Evolutionary conservation across 2,329 filamentous ascomycete genomes (phyloP).

Genomic region (Annulohypoxylon truncatum): DNA sequence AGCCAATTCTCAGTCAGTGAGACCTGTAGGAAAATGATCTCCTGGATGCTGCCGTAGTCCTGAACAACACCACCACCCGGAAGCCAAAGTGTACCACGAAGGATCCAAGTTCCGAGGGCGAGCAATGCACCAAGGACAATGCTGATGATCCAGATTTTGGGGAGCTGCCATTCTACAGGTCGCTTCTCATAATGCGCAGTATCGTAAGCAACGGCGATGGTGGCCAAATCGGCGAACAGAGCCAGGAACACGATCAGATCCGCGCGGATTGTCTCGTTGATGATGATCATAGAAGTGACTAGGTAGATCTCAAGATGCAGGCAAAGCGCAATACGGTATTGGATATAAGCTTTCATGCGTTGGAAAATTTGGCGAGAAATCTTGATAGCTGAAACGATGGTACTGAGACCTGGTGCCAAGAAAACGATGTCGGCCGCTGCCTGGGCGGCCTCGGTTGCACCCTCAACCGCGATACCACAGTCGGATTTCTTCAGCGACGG

Average conservation of each 20-base stretch:
- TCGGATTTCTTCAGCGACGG: slow-evolving; percentile 76
- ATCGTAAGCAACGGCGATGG: slow-evolving; percentile 78
- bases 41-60: slow-evolving; percentile 78
- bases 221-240: slow-evolving; percentile 78
- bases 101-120: slow-evolving; percentile 74
- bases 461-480: slow-evolving; percentile 76
- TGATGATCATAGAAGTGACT: slow-evolving; percentile 78
- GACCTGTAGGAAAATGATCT: slow-evolving; percentile 79
- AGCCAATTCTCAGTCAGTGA: slow-evolving; percentile 81
- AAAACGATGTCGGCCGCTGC: slow-evolving; percentile 76
- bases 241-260: slow-evolving; percentile 80
- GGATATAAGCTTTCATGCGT: slow-evolving; percentile 78
- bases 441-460: slow-evolving; percentile 74
- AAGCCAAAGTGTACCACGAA: slow-evolving; percentile 74
- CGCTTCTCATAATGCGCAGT: slow-evolving; percentile 77
- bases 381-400: slow-evolving; percentile 76
- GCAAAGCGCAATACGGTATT: slow-evolving; percentile 77
- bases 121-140: slow-evolving; percentile 73
- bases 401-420: slow-evolving; percentile 74
- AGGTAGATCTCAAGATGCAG: slow-evolving; percentile 77
- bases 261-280: slow-evolving; percentile 75
- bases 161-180: slow-evolving; percentile 79
- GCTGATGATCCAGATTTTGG: slow-evolving; percentile 80
- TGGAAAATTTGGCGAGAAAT: slow-evolving; percentile 76
- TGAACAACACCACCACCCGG: slow-evolving; percentile 76